These are phyloP conservation scores for Yarrowia yakushimensis DNA, from an alignment of 805 yeast genomes.

Conservation along the genomic window DNA sequence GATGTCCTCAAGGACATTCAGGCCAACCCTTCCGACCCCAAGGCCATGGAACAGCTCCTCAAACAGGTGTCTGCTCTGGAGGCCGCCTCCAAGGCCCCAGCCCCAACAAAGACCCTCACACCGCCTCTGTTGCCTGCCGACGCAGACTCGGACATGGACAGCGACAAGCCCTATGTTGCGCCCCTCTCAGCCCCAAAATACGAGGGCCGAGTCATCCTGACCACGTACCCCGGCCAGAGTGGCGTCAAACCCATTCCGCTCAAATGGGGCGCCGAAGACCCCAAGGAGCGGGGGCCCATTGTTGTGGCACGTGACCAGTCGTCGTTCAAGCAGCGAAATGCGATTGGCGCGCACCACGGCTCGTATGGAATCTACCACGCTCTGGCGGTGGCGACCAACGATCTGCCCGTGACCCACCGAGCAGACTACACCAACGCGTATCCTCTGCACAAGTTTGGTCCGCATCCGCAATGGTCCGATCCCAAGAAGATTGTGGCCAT, in stretches of 20 bases:
- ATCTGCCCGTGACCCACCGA: slow-evolving; percentile 48
- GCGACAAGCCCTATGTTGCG: slow-evolving; percentile 21
- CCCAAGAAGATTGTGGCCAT: slow-evolving; percentile 56
- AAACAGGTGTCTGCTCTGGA: slow-evolving; percentile 9
- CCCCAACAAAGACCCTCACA: background rate
- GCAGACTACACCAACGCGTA: slow-evolving; percentile 63
- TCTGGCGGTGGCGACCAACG: slow-evolving; percentile 58
- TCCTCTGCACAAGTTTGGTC: slow-evolving; percentile 55
- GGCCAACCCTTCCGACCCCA: slow-evolving; percentile 3
- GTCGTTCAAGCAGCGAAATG: slow-evolving; percentile 53
- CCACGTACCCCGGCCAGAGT: slow-evolving; percentile 54
- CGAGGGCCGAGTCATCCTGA: slow-evolving; percentile 41
- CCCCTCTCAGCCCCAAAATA: slow-evolving; percentile 33
- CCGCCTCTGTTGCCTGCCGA: slow-evolving; percentile 14
- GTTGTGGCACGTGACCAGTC: slow-evolving; percentile 51
- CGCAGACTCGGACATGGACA: slow-evolving; percentile 4
- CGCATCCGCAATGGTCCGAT: slow-evolving; percentile 55
- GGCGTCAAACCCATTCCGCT: slow-evolving; percentile 48
- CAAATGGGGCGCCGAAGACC: slow-evolving; percentile 52
- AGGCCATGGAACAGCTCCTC: slow-evolving; percentile 14
- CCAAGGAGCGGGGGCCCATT: slow-evolving; percentile 53
- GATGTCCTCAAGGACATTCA: slow-evolving; percentile 22
- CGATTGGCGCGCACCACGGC: slow-evolving; percentile 65
- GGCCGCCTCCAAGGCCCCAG: background rate
- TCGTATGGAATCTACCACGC: slow-evolving; percentile 65